Percentiles rank a stretch among this genome's conserved stretches.
These are phyloP conservation scores for Exophiala sp. DNA, from an alignment of 2,329 filamentous ascomycete genomes.

Conservation along the genomic window DNA sequence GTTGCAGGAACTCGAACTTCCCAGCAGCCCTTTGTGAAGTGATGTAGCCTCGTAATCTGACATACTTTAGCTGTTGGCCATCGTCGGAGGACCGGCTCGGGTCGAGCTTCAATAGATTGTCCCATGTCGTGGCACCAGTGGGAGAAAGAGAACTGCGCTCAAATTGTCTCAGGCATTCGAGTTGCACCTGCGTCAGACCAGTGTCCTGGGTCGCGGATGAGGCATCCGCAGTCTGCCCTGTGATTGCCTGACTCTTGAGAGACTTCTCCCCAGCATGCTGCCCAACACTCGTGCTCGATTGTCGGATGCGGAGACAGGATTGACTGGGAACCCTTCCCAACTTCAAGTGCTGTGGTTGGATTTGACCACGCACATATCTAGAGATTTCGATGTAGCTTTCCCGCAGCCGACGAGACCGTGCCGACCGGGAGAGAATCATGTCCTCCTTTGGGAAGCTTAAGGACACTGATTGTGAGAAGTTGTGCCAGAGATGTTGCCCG, in stretches of 20 bases:
- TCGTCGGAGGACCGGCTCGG: neutral
- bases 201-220: neutral
- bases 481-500: neutral
- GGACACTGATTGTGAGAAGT: too few species aligned
- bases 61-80: neutral
- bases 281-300: too few species aligned
- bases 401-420: constrained; percentile 27
- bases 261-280: too few species aligned
- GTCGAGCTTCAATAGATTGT: constrained; percentile 8
- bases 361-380: constrained; percentile 32
- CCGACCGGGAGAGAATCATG: constrained; percentile 10
- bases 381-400: constrained; percentile 39
- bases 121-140: constrained; percentile 6
- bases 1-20: constrained; percentile 21
- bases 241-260: too few species aligned
- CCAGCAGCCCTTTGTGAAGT: constrained; percentile 22
- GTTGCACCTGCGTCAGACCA: constrained; percentile 3
- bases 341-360: neutral
- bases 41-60: constrained; percentile 24
- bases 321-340: neutral
- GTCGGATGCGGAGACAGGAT: neutral
- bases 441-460: neutral
- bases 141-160: constrained; percentile 2
- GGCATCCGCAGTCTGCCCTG: neutral
- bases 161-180: constrained; percentile 6